Evolutionary conservation across 1,139 yeast species (phyloP).

Genomic region (Tardiomyces digboiensis): DNA sequence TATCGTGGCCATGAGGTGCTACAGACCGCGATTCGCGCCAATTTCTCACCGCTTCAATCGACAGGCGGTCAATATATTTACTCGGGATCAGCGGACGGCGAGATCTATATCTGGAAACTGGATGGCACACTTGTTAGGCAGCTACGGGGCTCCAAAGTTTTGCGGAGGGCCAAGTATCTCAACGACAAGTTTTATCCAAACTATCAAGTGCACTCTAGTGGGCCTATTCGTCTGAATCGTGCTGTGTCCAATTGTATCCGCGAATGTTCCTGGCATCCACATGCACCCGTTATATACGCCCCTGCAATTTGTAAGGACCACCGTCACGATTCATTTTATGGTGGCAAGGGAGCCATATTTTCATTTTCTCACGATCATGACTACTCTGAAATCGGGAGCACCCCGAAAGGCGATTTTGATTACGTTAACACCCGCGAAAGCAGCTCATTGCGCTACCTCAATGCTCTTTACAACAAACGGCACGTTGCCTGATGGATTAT

Average conservation of each 20-base stretch:
- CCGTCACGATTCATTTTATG: conserved; percentile 5
- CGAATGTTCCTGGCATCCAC: conserved; percentile 16
- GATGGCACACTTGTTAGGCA: conserved; percentile 18
- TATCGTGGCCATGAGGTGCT: conserved; percentile 24
- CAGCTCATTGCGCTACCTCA: not conserved
- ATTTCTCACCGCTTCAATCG: conserved; percentile 21
- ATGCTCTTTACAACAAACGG: not conserved
- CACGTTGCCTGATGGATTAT: not conserved
- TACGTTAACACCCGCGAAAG: not conserved
- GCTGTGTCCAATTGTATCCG: not conserved
- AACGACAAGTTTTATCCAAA: not conserved
- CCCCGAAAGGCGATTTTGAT: not conserved
- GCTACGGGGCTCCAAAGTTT: conserved; percentile 2
- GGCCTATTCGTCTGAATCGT: not conserved
- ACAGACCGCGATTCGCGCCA: conserved; percentile 24
- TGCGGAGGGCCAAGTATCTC: conserved; percentile 1
- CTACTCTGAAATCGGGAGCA: not conserved
- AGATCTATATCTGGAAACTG: conserved; percentile 23
- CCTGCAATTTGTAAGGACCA: conserved; percentile 3
- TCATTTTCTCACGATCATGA: conserved; percentile 7
- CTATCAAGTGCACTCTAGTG: conserved; percentile 1
- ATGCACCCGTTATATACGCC: conserved; percentile 12
- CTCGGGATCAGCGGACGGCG: conserved; percentile 25
- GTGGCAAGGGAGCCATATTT: conserved; percentile 7
- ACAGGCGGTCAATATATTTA: conserved; percentile 24